Evolutionary conservation across 805 yeast genomes (phyloP).

Genomic region (Kazachstania bromeliacearum): DNA sequence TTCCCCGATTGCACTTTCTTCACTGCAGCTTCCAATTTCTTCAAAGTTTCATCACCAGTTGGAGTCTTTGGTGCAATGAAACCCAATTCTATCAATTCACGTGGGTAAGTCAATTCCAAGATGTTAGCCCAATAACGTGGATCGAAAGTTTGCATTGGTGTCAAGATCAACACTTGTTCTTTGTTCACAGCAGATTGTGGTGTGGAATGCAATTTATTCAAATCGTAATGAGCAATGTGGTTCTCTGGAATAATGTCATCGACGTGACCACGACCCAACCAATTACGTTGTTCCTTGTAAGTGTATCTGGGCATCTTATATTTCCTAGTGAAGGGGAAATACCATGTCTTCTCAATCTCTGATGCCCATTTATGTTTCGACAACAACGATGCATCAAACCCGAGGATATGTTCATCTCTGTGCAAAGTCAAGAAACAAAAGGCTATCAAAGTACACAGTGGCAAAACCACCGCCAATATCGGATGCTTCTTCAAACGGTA

Average conservation of each 20-base stretch:
- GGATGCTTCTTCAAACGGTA: slow-evolving; percentile 26
- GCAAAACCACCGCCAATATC: slow-evolving; percentile 16
- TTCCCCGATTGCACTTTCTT: slow-evolving; percentile 59
- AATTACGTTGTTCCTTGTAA: slow-evolving; percentile 31
- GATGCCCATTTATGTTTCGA: slow-evolving; percentile 30
- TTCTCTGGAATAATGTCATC: slow-evolving; percentile 54
- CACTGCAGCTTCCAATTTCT: slow-evolving; percentile 63
- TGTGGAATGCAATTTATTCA: slow-evolving; percentile 68
- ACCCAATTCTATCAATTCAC: slow-evolving; percentile 76
- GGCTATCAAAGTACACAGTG: slow-evolving; percentile 14
- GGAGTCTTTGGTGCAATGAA: slow-evolving; percentile 78
- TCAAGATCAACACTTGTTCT: slow-evolving; percentile 76
- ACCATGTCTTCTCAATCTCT: slow-evolving; percentile 28
- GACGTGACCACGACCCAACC: slow-evolving; percentile 42
- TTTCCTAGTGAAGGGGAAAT: slow-evolving; percentile 27
- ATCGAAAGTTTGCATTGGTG: slow-evolving; percentile 85
- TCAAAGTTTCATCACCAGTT: slow-evolving; percentile 75
- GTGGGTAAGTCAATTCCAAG: slow-evolving; percentile 67
- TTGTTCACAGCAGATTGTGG: slow-evolving; percentile 62
- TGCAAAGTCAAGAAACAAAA: slow-evolving; percentile 18
- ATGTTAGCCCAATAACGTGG: slow-evolving; percentile 84
- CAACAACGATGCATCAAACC: slow-evolving; percentile 18
- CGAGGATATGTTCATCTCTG: slow-evolving; percentile 16
- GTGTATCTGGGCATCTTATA: slow-evolving; percentile 37
- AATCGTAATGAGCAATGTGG: slow-evolving; percentile 74